These are phyloP conservation scores for Pterocarpus santalinus DNA, from an alignment of 306 rosid genomes.

Conservation along the genomic window DNA sequence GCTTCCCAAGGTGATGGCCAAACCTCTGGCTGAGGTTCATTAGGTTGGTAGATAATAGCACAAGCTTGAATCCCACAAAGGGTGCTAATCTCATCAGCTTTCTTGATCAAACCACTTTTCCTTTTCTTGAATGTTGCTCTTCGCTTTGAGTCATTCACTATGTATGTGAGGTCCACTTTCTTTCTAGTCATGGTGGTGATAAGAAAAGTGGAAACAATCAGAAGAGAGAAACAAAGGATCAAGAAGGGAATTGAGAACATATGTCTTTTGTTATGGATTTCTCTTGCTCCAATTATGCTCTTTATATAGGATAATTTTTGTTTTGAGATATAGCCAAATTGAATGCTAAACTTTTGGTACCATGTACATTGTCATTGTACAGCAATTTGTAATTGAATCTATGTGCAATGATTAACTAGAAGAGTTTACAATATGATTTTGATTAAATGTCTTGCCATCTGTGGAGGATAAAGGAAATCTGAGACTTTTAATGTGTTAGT, in stretches of 20 bases:
- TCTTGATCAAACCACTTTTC: conserved; percentile 27
- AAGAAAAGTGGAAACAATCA: neutral
- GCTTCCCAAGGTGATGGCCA: conserved; percentile 49
- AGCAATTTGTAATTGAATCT: neutral
- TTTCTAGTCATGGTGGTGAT: conserved; percentile 42
- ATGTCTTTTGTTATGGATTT: neutral
- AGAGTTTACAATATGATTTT: neutral
- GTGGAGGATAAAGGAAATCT: neutral
- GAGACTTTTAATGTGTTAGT: neutral
- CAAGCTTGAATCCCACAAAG: conserved; percentile 49
- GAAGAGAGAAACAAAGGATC: neutral
- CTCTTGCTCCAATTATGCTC: neutral
- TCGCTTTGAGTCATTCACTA: conserved; percentile 39
- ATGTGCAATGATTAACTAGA: neutral
- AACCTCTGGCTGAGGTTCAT: conserved; percentile 45
- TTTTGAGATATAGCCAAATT: neutral
- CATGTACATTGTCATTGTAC: too few species aligned
- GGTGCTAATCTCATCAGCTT: conserved; percentile 19
- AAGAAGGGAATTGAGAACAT: neutral
- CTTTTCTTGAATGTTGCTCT: conserved; percentile 44
- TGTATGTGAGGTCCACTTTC: conserved; percentile 41
- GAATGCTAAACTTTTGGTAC: neutral
- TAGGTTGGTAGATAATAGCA: conserved; percentile 39
- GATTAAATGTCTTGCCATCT: neutral
- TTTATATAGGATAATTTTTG: conserved; percentile 2